A percentile compares a stretch with the other conserved stretches of the same genome.
These are phyloP conservation scores for Beauveria caledonica DNA, from an alignment of 2,329 filamentous ascomycete species.

Conservation along the genomic window DNA sequence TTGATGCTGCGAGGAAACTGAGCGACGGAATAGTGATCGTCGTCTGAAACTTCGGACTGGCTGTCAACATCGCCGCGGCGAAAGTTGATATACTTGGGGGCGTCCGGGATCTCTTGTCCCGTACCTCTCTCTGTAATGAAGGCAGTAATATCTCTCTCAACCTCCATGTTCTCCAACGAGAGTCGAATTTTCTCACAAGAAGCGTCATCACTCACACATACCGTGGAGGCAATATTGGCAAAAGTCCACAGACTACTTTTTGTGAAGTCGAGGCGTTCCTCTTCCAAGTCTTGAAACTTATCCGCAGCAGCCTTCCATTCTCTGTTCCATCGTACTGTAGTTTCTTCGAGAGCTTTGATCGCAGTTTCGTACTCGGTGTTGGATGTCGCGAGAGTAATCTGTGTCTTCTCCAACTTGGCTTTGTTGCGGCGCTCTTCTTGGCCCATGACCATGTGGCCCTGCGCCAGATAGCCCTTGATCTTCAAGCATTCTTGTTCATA, in stretches of 20 bases:
- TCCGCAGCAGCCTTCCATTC: conserved; percentile 98
- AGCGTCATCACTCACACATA: conserved; percentile 93
- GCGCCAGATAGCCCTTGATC: conserved; percentile 96
- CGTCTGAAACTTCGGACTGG: conserved; percentile 74
- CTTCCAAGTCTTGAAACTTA: conserved; percentile 98
- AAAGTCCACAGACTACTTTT: conserved; percentile 98
- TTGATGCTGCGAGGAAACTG: conserved; percentile 95
- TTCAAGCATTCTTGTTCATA: conserved; percentile 97
- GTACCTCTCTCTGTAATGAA: conserved; percentile 90
- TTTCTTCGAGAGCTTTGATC: conserved; percentile 89
- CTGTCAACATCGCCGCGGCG: conserved; percentile 82
- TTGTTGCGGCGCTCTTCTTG: conserved; percentile 99
- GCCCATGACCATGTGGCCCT: conserved; percentile 99
- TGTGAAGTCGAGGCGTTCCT: conserved; percentile 91
- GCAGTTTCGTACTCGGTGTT: conserved; percentile 91
- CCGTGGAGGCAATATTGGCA: conserved; percentile 92
- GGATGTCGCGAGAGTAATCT: conserved; percentile 84
- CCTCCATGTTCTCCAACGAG: conserved; percentile 89
- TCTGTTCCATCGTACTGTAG: conserved; percentile 89
- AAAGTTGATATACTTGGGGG: conserved; percentile 98
- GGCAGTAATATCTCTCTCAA: conserved; percentile 82
- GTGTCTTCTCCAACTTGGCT: conserved; percentile 96
- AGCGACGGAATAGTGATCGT: conserved; percentile 86
- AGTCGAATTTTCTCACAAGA: conserved; percentile 95
- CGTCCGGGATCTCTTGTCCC: conserved; percentile 93